Conservation (phyloP, 306 rosid species). For the Malus fusca region DNA sequence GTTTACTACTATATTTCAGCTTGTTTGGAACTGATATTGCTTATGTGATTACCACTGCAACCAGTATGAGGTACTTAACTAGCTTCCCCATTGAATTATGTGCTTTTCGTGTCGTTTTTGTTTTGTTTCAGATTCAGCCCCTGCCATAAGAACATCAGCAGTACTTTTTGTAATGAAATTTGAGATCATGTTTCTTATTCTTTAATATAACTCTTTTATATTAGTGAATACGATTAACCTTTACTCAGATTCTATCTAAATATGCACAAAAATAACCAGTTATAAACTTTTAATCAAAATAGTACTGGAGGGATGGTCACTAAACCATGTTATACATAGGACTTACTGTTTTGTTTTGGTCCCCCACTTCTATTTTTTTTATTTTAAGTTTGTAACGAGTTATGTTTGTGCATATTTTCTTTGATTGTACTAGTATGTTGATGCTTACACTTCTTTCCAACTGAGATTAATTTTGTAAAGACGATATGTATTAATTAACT, state of each 20-base stretch:
- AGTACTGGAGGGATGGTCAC: not conserved
- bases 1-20: constrained; percentile 46
- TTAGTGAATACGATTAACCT: not conserved
- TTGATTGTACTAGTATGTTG: not conserved
- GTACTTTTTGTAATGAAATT: not conserved
- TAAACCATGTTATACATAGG: not conserved
- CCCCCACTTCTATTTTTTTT: not conserved
- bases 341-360: not conserved
- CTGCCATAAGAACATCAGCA: not conserved
- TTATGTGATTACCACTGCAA: constrained; percentile 64
- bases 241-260: not conserved
- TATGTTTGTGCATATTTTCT: not conserved
- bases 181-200: not conserved
- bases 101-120: not conserved
- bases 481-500: too few species aligned
- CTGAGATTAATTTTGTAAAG: not conserved
- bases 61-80: constrained; percentile 42
- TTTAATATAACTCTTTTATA: not conserved
- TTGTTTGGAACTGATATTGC: constrained; percentile 56
- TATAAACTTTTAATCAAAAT: not conserved
- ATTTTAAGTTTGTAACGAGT: not conserved
- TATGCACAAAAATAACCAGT: not conserved
- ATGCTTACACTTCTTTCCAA: not conserved
- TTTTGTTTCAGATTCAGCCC: not conserved
- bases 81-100: not conserved